Evolutionary conservation across 140 eudicot species (phyloP), one percentile per base, ranked within the genome.

Genomic region (Senecio squalidus): DNA sequence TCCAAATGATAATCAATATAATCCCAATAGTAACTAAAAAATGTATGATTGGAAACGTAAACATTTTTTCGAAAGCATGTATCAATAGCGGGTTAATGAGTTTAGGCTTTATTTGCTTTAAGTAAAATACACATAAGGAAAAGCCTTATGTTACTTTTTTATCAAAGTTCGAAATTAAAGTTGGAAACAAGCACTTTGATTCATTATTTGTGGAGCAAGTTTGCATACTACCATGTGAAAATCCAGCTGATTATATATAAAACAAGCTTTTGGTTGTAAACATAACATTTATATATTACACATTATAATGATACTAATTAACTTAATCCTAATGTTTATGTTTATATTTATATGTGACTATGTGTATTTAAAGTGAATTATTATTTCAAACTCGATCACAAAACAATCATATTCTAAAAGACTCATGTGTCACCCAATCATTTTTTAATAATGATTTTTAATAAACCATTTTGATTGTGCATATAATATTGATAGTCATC

Each of bases 161-260:
- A 15, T 3, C 58, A 69, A 59, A 26, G 52, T 70, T 61, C 5
- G 25, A 51, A 61, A 55, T n/a, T 62, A 53, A 70, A 62, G 64
- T 70, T 62, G 70, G 48, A 52, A 61, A 25, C 31, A 50, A 61
- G 57, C 50, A 13, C 44, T 60, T 52, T 61, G 69, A 52, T 70
- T 70, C 76, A 62, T 70, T 70, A 54, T 62, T 62, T 71, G 76
- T 70, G 76, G 64, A 70, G 25, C 70, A 70, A 62, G 70, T 30
- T 61, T 70, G 70, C 50, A 41, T 43, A 30, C 9, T 17, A 0
- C 58, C 76, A 70, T 70, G 76, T 70, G 76, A 70, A n/a, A n/a
- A 28, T 70, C 76, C 76, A 62, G 70, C 64, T 48, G 60, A 47
- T 18, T 60, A 15, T 24, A 47, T 31, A 49, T 11, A 41, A 11